Conservation (phyloP, 371 early-diverging fungal genomes). For the Apophysomyces ossiformis region DNA sequence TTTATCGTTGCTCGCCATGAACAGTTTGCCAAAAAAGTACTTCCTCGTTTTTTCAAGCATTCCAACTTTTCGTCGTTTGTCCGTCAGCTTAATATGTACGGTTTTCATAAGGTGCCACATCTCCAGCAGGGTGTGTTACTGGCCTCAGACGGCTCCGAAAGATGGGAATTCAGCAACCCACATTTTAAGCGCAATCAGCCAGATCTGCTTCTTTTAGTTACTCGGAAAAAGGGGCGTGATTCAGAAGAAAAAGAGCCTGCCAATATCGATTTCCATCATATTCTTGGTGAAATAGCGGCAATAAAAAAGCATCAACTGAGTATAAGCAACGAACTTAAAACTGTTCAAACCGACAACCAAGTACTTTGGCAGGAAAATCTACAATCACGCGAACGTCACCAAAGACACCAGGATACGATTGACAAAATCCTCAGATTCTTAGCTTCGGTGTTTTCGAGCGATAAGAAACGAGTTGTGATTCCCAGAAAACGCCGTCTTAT, state of each 20-base stretch:
- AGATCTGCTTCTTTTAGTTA: slow-evolving; percentile 58
- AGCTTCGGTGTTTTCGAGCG: slow-evolving; percentile 76
- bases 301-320: slow-evolving; percentile 90
- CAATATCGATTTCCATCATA: slow-evolving; percentile 60
- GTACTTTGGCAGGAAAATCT: slow-evolving; percentile 88
- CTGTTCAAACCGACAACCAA: slow-evolving; percentile 87
- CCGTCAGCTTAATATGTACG: slow-evolving; percentile 95
- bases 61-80: slow-evolving; percentile 94
- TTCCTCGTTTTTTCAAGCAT: slow-evolving; percentile 92
- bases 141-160: slow-evolving; percentile 63
- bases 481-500: slow-evolving; percentile 59
- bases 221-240: slow-evolving; percentile 58
- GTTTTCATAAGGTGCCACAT: slow-evolving; percentile 83
- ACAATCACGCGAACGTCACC: slow-evolving; percentile 75
- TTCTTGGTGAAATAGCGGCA: slow-evolving; percentile 83
- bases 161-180: slow-evolving; percentile 66
- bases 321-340: slow-evolving; percentile 85
- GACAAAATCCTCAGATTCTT: slow-evolving; percentile 87
- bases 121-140: slow-evolving; percentile 78
- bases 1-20: slow-evolving; percentile 73
- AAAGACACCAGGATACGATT: slow-evolving; percentile 89
- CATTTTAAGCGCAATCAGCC: slow-evolving; percentile 62
- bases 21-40: slow-evolving; percentile 84
- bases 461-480: slow-evolving; percentile 61
- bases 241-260: slow-evolving; percentile 58